phyloP scores from a whole-genome alignment of 1,284 basidiomycete genomes.

The Papiliotrema flavescens region DNA sequence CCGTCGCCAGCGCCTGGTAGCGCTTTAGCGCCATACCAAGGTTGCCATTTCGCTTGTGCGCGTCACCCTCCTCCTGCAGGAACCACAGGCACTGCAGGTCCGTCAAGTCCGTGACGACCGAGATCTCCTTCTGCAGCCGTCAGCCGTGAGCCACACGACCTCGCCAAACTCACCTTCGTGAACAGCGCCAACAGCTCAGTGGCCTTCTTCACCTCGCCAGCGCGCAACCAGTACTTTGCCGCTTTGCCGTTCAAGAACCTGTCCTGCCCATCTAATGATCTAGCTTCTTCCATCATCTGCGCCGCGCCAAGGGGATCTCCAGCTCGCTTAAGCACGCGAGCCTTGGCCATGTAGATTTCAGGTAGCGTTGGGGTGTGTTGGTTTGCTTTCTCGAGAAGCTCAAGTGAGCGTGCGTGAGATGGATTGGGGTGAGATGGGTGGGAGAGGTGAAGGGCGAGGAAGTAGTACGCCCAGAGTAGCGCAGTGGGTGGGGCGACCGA shows the following conservation, averaged over 20 bases:
- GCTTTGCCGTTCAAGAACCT: constrained; percentile 92
- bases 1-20: constrained; percentile 72
- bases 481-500: constrained; percentile 67
- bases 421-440: constrained; percentile 54
- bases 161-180: constrained; percentile 64
- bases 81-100: constrained; percentile 96
- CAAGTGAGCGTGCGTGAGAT: constrained; percentile 57
- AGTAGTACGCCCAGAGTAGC: constrained; percentile 94
- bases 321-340: constrained; percentile 78
- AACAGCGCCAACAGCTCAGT: constrained; percentile 72
- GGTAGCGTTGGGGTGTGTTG: constrained; percentile 90
- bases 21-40: constrained; percentile 83
- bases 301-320: constrained; percentile 79
- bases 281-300: constrained; percentile 72
- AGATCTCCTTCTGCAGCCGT: constrained; percentile 67
- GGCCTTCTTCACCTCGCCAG: constrained; percentile 72
- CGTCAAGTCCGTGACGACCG: constrained; percentile 75
- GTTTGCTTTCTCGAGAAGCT: constrained; percentile 64
- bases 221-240: constrained; percentile 85
- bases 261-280: constrained; percentile 88
- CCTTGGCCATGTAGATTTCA: constrained; percentile 81
- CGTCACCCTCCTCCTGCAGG: constrained; percentile 76
- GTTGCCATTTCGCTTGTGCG: constrained; percentile 63
- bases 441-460: constrained; percentile 87
- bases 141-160: neutral